A percentile compares a stretch with the other conserved stretches of the same genome.
Conservation (phyloP, 2,329 filamentous ascomycete species). For the Chaetomium sp. region DNA sequence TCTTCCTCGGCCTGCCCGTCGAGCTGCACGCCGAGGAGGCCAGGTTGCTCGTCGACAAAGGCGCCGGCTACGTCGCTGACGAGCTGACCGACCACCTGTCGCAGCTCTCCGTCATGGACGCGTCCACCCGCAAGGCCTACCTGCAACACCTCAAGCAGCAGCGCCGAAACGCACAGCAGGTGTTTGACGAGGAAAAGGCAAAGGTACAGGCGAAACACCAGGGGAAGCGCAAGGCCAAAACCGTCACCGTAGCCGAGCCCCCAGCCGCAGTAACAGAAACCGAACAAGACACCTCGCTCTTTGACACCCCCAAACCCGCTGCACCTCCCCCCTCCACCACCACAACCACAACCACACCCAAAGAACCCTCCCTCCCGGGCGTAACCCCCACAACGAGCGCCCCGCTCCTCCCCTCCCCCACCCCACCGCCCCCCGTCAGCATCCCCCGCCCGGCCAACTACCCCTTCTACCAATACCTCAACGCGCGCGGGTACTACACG, state of each 20-base stretch:
- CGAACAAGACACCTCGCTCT: slow-evolving; percentile 19
- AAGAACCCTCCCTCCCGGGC: slow-evolving; percentile 36
- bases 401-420: slow-evolving; percentile 33
- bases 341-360: background rate
- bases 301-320: slow-evolving; percentile 18
- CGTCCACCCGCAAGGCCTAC: slow-evolving; percentile 63
- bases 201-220: slow-evolving; percentile 38
- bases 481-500: slow-evolving; percentile 78
- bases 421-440: slow-evolving; percentile 36
- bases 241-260: slow-evolving; percentile 21
- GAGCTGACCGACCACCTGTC: slow-evolving; percentile 71
- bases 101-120: slow-evolving; percentile 61
- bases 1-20: slow-evolving; percentile 85
- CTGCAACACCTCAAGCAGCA: slow-evolving; percentile 56
- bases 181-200: slow-evolving; percentile 45
- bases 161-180: slow-evolving; percentile 47
- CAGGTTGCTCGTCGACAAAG: slow-evolving; percentile 74
- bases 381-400: slow-evolving; percentile 47
- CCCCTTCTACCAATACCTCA: slow-evolving; percentile 78
- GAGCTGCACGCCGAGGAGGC: slow-evolving; percentile 92
- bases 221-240: slow-evolving; percentile 31
- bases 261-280: slow-evolving; percentile 12
- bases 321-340: background rate
- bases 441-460: slow-evolving; percentile 48
- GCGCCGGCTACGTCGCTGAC: slow-evolving; percentile 77